Conservation (phyloP, 306 rosid species). For the Chamaecrista fasciculata region DNA sequence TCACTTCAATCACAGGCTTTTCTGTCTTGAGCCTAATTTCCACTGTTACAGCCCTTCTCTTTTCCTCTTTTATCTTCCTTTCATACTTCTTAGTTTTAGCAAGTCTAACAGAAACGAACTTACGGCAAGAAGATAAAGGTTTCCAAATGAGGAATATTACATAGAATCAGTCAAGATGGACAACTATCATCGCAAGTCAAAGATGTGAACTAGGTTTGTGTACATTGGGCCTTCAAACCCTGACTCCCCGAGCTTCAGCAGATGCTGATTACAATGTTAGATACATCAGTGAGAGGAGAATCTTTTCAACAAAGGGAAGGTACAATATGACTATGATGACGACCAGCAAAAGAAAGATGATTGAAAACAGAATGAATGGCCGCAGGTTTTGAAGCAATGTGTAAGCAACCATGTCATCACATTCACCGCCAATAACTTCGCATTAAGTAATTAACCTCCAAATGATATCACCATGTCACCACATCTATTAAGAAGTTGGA, state of each 20-base stretch:
- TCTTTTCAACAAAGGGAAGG: constrained; percentile 4
- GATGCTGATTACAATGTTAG: background rate
- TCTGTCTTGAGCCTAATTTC: too few relatives aligned
- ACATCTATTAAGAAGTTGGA: background rate
- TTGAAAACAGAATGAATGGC: constrained; percentile 13
- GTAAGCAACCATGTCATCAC: constrained; percentile 6
- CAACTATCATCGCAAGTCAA: background rate
- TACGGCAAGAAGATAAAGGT: background rate
- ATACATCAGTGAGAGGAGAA: background rate
- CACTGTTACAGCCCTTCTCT: too few relatives aligned
- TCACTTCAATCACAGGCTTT: too few relatives aligned
- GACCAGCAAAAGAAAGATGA: constrained; percentile 26
- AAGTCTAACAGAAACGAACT: too few relatives aligned
- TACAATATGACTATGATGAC: background rate
- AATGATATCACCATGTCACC: constrained; percentile 1
- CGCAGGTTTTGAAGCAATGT: background rate
- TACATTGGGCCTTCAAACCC: background rate
- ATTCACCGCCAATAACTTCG: constrained; percentile 17
- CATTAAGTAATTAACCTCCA: background rate
- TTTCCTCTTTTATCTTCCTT: too few relatives aligned
- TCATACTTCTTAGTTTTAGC: too few relatives aligned
- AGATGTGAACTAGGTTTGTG: constrained; percentile 1
- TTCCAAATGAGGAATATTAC: background rate
- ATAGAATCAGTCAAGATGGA: constrained; percentile 13
- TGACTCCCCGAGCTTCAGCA: background rate